Evolutionary conservation across 108 stramenopile genomes (phyloP).

Genomic region (Pseudonitzschia multiseries): DNA sequence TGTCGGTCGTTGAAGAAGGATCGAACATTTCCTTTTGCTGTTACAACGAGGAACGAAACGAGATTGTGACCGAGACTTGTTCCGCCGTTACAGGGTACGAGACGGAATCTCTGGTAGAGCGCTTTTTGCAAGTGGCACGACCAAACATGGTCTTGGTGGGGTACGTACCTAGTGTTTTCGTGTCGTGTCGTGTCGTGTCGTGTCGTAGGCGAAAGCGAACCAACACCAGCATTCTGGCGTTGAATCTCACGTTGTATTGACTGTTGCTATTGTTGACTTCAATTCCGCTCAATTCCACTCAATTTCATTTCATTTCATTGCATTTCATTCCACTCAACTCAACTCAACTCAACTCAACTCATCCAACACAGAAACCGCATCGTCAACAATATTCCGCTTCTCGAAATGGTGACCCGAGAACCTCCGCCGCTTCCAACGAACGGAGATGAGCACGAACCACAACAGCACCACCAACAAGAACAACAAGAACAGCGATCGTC

Average conservation of each 20-base stretch:
- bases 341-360: neutral
- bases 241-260: too few relatives aligned
- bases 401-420: slow-evolving; percentile 35
- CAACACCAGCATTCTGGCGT: too few relatives aligned
- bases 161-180: neutral
- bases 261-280: too few relatives aligned
- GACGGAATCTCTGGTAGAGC: slow-evolving; percentile 49
- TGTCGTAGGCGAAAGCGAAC: neutral
- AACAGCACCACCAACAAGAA: neutral
- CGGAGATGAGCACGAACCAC: slow-evolving; percentile 5
- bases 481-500: neutral
- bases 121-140: slow-evolving; percentile 45
- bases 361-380: slow-evolving; percentile 12
- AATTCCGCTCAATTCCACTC: neutral
- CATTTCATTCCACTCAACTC: too few relatives aligned
- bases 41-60: slow-evolving; percentile 73
- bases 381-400: slow-evolving; percentile 33
- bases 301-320: neutral
- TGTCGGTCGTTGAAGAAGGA: slow-evolving; percentile 66
- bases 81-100: slow-evolving; percentile 43
- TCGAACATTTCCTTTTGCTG: slow-evolving; percentile 71
- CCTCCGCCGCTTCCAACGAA: slow-evolving; percentile 9
- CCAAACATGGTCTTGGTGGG: slow-evolving; percentile 70
- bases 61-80: slow-evolving; percentile 64
- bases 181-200: neutral